Evolutionary conservation across 192 early-diverging fungal species (phyloP), one percentile per base, ranked within the genome.

Genomic region (Jimgerdemannia flammicorona): DNA sequence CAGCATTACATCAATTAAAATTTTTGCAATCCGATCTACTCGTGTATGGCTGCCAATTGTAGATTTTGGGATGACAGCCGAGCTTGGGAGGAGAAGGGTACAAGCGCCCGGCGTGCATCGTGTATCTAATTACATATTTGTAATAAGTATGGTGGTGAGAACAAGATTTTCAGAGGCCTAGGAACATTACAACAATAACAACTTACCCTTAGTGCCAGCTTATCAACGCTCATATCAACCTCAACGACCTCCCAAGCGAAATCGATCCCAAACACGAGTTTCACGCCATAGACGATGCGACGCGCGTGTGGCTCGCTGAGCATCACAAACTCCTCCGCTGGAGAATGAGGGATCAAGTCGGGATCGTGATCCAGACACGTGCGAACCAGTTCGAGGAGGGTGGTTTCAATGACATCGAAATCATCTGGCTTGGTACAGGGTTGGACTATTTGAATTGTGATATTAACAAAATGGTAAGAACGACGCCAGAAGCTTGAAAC

Each of bases 251-350:
- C 86, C 90, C 90, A 93, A 4, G 94, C 88, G 84, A 98, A 96
- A 77, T 98, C 95, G 59, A 98, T 88, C 40, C 93, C 93, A 80
- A 93, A 96, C 73, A 93, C 89, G 54, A 90, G 80, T 70, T 91
- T 90, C 73, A 97, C 91, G 10, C 87, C 93, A 77, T 96, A 94
- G 19, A 93, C 94, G 40, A 97, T 88, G 18, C 94, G 86, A 71
- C 83, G 81, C 3, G 91, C 88, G 70, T 90, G 87, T 7, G 76
- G 66, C 69, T 95, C 92, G 65, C 80, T 79, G 76, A 90, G 86
- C 63, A 84, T 74, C 7, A 87, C 72, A 76, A 84, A 91, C 40
- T 81, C 84, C 69, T 91, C 90, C n/a, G 77, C 78, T 3, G 80
- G 69, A 18, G 77, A 74, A 17, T 72, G 66, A 17, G 86, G 86